Base-by-base conservation (phyloP, 495 filamentous ascomycete species). In the Penicillium nucicola region DNA sequence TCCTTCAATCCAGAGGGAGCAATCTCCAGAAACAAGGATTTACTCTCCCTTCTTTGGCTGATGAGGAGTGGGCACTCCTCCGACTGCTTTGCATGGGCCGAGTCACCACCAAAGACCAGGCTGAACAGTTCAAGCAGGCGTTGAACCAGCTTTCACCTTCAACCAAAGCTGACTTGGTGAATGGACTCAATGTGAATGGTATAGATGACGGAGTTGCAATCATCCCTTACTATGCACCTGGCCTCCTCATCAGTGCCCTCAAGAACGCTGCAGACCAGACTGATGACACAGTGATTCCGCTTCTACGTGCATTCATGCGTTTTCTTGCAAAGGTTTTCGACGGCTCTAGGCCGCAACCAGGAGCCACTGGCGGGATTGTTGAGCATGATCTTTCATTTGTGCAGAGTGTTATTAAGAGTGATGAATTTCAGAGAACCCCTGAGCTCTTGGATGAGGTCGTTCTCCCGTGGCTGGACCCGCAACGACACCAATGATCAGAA, bases 151-250 rank as follows among this genome's bases (percentile, higher is more conserved):
- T 66, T 4, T n/a, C 49, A n/a, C n/a, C 25, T 4, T 3, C 0
- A 2, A 53, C 25, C 1, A 35, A 43, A 8, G 6, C 56, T 4
- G 23, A 32, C 13, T 50, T 66, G n/a, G 36, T 55, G 14, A 31
- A 55, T 33, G 62, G 53, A n/a, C 35, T 66, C 9, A 63, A 53
- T 32, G 57, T 66, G 13, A 48, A 63, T 42, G 62, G 62, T 0
- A 18, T 35, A 3, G 44, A 61, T 17, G 62, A 60, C 40, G 60
- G 50, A 15, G 23, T 40, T 2, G 62, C 62, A 2, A 42, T 66
- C 5, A 12, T 66, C 8, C 50, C 51, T 0, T 66, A 63, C 38
- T 66, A 66, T 31, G 45, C 46, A 19, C 62, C 62, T 13, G 62
- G 41, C 1, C 31, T 66, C 2, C 42, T 62, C 10, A 45, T 56